Conservation (phyloP, 495 filamentous ascomycete species). For the Neurospora sp. region DNA sequence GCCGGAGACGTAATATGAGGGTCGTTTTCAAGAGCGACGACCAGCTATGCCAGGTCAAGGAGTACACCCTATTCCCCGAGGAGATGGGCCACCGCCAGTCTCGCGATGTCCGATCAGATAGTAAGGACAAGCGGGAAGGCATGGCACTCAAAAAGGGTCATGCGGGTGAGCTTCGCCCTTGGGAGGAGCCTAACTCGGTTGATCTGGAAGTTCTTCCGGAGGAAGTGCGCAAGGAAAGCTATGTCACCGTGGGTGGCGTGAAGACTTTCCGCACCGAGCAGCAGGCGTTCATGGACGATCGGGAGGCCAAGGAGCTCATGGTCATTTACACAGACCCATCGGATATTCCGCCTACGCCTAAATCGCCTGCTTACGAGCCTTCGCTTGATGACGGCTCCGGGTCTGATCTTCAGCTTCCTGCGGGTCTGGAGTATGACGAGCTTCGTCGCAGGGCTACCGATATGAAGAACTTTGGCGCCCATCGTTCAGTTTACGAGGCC, state of each 20-base stretch:
- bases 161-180: slow-evolving; percentile 44
- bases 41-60: slow-evolving; percentile 57
- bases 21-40: slow-evolving; percentile 59
- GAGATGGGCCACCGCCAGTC: slow-evolving; percentile 66
- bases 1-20: slow-evolving; percentile 57
- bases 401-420: slow-evolving; percentile 9
- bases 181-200: slow-evolving; percentile 31
- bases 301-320: slow-evolving; percentile 74
- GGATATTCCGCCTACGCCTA: slow-evolving; percentile 69
- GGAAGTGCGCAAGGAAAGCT: slow-evolving; percentile 44
- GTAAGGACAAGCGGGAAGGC: slow-evolving; percentile 47
- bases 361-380: slow-evolving; percentile 49
- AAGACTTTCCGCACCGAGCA: slow-evolving; percentile 51
- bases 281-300: slow-evolving; percentile 55
- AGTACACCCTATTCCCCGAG: slow-evolving; percentile 71
- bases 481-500: slow-evolving; percentile 8
- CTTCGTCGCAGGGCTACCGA: slow-evolving; percentile 19
- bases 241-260: slow-evolving; percentile 53
- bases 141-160: slow-evolving; percentile 62
- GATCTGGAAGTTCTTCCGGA: slow-evolving; percentile 45
- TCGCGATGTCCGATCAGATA: slow-evolving; percentile 57
- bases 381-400: slow-evolving; percentile 2
- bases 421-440: slow-evolving; percentile 18
- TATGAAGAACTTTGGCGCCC: slow-evolving; percentile 4
- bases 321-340: slow-evolving; percentile 62